Evolutionary conservation across 257 asterid genomes (phyloP), one percentile per base, ranked within the genome.

Genomic region (Paraleonurus japonicus): DNA sequence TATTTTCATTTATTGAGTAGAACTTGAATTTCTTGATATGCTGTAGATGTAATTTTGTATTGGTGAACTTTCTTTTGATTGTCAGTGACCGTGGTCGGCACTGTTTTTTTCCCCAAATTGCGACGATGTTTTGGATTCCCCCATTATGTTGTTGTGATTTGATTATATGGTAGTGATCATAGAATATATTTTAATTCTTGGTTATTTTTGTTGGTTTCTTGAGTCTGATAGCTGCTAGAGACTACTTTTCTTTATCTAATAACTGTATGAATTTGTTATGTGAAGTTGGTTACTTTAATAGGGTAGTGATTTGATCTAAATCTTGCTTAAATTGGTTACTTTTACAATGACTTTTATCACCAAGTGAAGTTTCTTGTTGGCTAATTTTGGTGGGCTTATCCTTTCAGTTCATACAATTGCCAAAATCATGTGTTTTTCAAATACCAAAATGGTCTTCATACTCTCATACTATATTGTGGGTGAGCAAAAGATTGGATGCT

Each of bases 81-180:
- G 41, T 50, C 55, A 4, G 53, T 53, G 59, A 73, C 73, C 75
- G 72, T 35, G 53, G 53, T 54, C 47, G 74, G 59, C 24, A 32
- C 24, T 20, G 51, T 30, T 70, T 13, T 7, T n/a, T n/a, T n/a
- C n/a, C 1, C 16, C 41, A 35, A 17, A 17, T 41, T 2, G 16
- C 19, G 53, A 9, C 22, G 1, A 1, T 57, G 20, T 26, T 16
- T 28, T 28, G 26, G 16, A 12, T 9, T n/a, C 32, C 9, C 32
- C 17, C 32, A n/a, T n/a, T n/a, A 0, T 41, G 16, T 11, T 28
- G 15, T 54, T 64, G 39, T 15, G 71, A 65, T n/a, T 50, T 71
- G 76, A 10, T 13, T 53, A 32, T 71, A 15, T 27, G 26, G 69
- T 16, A 73, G 59, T 4, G 28, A 58, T 77, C 69, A 4, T 32